A percentile compares a stretch with the other conserved stretches of the same genome.
Evolutionary conservation across 169 alveolate species (phyloP).

Genomic region (Theileria parva): DNA sequence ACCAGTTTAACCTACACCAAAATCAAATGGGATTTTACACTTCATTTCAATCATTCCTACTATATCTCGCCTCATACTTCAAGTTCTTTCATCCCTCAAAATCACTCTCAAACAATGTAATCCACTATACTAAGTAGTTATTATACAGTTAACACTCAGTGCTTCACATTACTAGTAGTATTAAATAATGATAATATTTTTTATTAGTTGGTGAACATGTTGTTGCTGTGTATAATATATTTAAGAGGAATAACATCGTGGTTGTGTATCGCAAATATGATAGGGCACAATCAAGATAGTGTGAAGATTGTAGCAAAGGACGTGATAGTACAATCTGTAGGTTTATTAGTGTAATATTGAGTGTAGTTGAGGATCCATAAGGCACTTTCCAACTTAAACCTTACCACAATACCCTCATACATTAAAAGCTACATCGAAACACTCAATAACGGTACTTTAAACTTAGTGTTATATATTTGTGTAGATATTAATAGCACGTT

Average conservation of each 20-base stretch:
- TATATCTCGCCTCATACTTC: constrained; percentile 6
- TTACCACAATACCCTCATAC: constrained; percentile 35
- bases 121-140: background rate
- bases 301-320: constrained; percentile 57
- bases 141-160: background rate
- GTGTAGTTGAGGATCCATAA: constrained; percentile 13
- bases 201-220: constrained; percentile 15
- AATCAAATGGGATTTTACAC: constrained; percentile 3
- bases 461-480: background rate
- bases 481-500: constrained; percentile 50
- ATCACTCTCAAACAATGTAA: constrained; percentile 3
- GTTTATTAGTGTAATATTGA: background rate
- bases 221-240: constrained; percentile 41
- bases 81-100: background rate
- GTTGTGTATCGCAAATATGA: constrained; percentile 66
- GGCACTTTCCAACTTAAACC: constrained; percentile 23
- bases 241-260: constrained; percentile 54
- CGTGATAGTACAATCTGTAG: constrained; percentile 35
- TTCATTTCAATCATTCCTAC: background rate
- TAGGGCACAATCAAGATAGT: constrained; percentile 26
- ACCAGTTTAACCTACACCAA: background rate
- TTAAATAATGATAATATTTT: background rate
- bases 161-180: background rate
- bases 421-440: constrained; percentile 40
- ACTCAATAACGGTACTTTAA: constrained; percentile 16